Evolutionary conservation across 228 moss, liverwort and hornwort species (phyloP), one percentile per base, ranked within the genome.

Genomic region (Sphagnum fallax): DNA sequence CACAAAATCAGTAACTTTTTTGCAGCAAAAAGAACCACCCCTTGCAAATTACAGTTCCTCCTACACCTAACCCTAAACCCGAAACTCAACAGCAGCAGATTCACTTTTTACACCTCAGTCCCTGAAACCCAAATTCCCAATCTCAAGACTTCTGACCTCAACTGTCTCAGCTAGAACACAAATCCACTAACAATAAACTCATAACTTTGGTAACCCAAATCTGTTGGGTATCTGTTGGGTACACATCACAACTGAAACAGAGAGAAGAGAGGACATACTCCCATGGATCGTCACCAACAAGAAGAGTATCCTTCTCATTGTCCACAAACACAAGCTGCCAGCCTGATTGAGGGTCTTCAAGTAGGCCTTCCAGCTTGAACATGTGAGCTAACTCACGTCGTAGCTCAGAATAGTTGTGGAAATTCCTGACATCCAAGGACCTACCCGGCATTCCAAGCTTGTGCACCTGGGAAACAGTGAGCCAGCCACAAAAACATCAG

Each of bases 251-350:
- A 16, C 6, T 16, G 0, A 7, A 18, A 6, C 6, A 13, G n/a
- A 0, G 47, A 47, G 4, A 13, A 16, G 14, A 52, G 9, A 4
- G 7, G 64, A 74, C 89, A 87, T 87, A 94, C 94, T 91, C 89
- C 94, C 94, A 94, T 15, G 94, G 94, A 74, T 94, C 94, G 63
- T 94, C 94, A 6, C 94, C 94, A 49, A 94, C 86, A 18, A 94
- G 82, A 74, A 91, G 94, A 4, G 89, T 83, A 67, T 94, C 94
- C 18, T 82, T 81, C 67, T 94, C 94, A 55, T 89, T 82, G 69
- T 94, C 94, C 9, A 91, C 91, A 61, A 91, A 94, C 65, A 88
- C 91, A 18, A 94, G 83, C 79, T 91, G 88, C 90, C 90, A 94
- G 58, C 79, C 83, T 52, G 91, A 88, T 51, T 82, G 81, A 6